phyloP scores from a whole-genome alignment of 2,329 filamentous ascomycete species.

The Claviceps maximensis region DNA sequence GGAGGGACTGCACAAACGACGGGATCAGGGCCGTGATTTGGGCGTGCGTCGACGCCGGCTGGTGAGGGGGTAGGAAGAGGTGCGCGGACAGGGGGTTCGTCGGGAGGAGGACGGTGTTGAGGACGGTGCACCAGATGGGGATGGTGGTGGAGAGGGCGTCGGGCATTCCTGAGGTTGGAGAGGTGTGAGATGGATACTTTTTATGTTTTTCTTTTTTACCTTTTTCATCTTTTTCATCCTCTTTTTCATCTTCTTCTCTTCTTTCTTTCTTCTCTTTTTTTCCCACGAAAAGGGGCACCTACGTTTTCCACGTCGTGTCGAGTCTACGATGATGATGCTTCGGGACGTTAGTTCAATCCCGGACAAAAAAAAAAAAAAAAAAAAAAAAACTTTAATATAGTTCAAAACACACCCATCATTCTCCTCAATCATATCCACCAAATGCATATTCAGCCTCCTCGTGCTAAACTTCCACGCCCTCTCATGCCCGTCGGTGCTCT shows the following conservation, averaged over 20 bases:
- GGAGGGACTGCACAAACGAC: conserved; percentile 38
- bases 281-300: too few relatives aligned
- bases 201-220: too few relatives aligned
- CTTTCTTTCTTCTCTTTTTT: too few relatives aligned
- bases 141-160: conserved; percentile 90
- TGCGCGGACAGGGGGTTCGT: conserved; percentile 29
- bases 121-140: conserved; percentile 81
- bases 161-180: conserved; percentile 69
- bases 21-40: conserved; percentile 56
- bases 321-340: conserved; percentile 77
- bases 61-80: conserved; percentile 58
- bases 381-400: too few relatives aligned
- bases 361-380: neutral
- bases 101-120: conserved; percentile 71
- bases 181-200: too few relatives aligned
- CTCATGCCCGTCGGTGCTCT: conserved; percentile 90
- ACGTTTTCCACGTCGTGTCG: conserved; percentile 81
- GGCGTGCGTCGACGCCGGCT: conserved; percentile 57
- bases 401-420: conserved; percentile 47
- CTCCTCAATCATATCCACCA: conserved; percentile 54
- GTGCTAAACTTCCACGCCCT: conserved; percentile 85
- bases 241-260: too few relatives aligned
- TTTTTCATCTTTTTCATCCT: too few relatives aligned
- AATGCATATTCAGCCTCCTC: conserved; percentile 69
- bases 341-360: neutral